Evolutionary conservation across 768 basidiomycete species (phyloP), one percentile per base, ranked within the genome.

Genomic region (Wakefieldia striispora): DNA sequence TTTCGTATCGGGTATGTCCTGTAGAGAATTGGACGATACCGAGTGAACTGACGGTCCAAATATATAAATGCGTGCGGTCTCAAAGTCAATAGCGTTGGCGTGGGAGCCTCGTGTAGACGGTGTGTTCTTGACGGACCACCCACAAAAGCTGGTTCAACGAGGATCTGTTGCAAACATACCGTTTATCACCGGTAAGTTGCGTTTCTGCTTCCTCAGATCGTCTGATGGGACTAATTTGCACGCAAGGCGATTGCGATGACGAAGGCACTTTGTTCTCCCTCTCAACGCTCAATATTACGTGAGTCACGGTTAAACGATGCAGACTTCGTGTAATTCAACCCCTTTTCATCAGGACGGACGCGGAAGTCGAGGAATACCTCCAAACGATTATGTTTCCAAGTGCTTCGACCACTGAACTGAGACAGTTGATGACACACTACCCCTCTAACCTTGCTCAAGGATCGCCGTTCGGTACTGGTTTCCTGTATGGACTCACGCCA

Each of bases 281-380:
- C 8, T 66, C 77, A 2, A 78, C 70, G 2, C 49, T 75, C 36
- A 80, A 81, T 46, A 51, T 79, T 45, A 80, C n/a, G n/a, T n/a
- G n/a, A n/a, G n/a, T n/a, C n/a, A n/a, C n/a, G n/a, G n/a, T n/a
- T n/a, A n/a, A n/a, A n/a, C n/a, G n/a, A n/a, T n/a, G n/a, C n/a
- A n/a, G 76, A 24, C 4, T 4, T 24, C 24, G 24, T 7, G 24
- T 24, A 24, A 38, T 19, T 38, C 19, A 11, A 38, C 16, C 27
- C 16, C 9, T 16, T 27, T 16, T 19, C 2, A 3, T 6, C 27
- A 67, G 66, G 27, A 69, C 60, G 12, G 45, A 48, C 26, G 49
- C 42, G 1, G 58, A 71, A 40, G 31, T 71, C 11, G 44, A 56
- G 49, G 54, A 59, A 13, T 75, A 72, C 43, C 45, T 77, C n/a